Base-by-base conservation (phyloP, 73 alveolate genomes). In the Paramecium octaurelia region DNA sequence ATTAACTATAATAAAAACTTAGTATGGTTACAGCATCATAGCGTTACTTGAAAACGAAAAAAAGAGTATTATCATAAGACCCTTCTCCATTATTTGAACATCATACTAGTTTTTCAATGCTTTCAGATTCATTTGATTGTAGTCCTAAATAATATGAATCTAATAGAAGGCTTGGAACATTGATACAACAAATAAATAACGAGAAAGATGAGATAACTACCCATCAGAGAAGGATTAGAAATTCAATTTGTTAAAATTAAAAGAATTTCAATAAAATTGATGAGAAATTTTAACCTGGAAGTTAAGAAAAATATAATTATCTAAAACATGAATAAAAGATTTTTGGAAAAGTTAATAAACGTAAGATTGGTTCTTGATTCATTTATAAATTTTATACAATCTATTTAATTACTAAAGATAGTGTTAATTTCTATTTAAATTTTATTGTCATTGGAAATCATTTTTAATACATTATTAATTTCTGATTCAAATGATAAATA, bases 111-210 rank as follows among this genome's bases (percentile, higher is more conserved):
- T 20, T 80, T 24, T 80, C 91, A 44, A 80, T 80, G 48, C n/a
- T 48, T 1, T 44, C 76, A 31, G 91, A 80, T 46, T 44, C 76
- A 44, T 48, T 80, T 44, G 88, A 75, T 35, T 35, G 35, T 16
- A 75, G 88, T 42, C 88, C 88, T 12, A 75, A 42, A 54, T 75
- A 31, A 35, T 27, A 24, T 80, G 48, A 80, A 80, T 44, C 91
- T 18, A 42, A 46, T 80, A 40, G 91, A 44, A 80, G 75, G 48
- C 48, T 48, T 43, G 91, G 57, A 42, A 42, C 43, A 0, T 64
- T 80, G 18, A 80, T 80, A 23, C 27, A 48, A 23, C 8, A 80
- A 80, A 6, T 80, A 11, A 80, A 80, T 80, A 24, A 42, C 8
- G 46, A 80, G 1, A 80, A 80, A 43, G 75, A 44, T 21, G 70